Evolutionary conservation across 768 basidiomycete genomes (phyloP).

Genomic region (Tremella fuciformis): DNA sequence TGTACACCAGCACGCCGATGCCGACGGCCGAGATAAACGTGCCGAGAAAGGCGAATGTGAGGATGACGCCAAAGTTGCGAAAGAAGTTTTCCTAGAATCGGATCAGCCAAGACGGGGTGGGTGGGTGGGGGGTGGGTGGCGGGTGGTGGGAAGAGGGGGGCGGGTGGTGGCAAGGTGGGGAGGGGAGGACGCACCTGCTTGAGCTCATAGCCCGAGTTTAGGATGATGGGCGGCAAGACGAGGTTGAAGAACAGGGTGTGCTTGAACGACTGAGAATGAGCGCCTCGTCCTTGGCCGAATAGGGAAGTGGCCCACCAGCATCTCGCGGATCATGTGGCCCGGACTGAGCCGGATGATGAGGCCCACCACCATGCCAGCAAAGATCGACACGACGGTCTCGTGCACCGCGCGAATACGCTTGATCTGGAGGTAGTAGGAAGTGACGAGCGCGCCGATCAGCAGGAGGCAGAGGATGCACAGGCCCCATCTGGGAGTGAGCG

Average conservation of each 20-base stretch:
- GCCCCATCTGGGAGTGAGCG: slow-evolving; percentile 40
- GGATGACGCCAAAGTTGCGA: slow-evolving; percentile 93
- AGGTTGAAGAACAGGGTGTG: slow-evolving; percentile 98
- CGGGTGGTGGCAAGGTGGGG: not conserved
- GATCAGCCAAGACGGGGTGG: not conserved
- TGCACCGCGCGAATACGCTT: slow-evolving; percentile 92
- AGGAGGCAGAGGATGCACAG: slow-evolving; percentile 60
- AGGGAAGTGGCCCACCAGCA: slow-evolving; percentile 79
- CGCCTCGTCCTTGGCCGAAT: not conserved
- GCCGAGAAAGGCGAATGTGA: slow-evolving; percentile 79
- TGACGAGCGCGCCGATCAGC: slow-evolving; percentile 89
- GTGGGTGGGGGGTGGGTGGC: not conserved
- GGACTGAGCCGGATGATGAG: slow-evolving; percentile 83
- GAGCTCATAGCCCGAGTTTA: slow-evolving; percentile 96
- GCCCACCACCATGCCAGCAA: slow-evolving; percentile 92
- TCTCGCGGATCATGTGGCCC: slow-evolving; percentile 90
- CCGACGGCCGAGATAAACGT: slow-evolving; percentile 96
- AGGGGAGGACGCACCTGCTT: slow-evolving; percentile 66
- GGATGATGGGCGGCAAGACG: slow-evolving; percentile 94
- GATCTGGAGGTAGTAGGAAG: slow-evolving; percentile 96
- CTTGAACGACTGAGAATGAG: slow-evolving; percentile 71
- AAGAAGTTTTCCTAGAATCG: slow-evolving; percentile 87
- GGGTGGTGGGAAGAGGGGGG: not conserved
- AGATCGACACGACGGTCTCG: slow-evolving; percentile 91
- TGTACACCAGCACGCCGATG: slow-evolving; percentile 87